These are phyloP conservation scores for Aphanomyces stellatus DNA, from an alignment of 352 stramenopile genomes.

Conservation along the genomic window DNA sequence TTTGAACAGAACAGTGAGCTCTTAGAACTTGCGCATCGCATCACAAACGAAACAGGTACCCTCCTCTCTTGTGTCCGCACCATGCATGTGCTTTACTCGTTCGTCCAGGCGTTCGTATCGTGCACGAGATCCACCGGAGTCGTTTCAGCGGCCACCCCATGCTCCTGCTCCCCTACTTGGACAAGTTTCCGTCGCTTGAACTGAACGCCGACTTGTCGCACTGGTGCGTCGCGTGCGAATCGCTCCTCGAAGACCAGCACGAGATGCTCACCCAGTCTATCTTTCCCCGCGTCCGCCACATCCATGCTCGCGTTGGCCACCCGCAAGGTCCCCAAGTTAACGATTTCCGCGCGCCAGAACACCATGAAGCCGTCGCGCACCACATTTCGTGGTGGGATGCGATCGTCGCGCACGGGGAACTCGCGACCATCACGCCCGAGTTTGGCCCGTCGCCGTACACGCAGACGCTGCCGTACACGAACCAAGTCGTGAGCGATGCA, in stretches of 20 bases:
- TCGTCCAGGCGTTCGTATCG: slow-evolving; percentile 12
- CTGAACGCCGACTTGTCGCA: slow-evolving; percentile 19
- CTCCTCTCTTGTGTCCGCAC: not conserved
- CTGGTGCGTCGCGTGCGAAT: slow-evolving; percentile 19
- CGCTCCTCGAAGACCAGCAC: slow-evolving; percentile 6
- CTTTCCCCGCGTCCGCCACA: slow-evolving; percentile 13
- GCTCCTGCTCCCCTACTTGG: slow-evolving; percentile 16
- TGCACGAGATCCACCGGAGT: slow-evolving; percentile 20
- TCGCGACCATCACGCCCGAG: slow-evolving; percentile 9
- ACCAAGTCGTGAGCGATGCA: not conserved
- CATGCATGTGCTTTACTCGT: not conserved
- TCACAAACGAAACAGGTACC: not conserved
- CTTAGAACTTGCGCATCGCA: not conserved
- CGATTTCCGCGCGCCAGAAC: slow-evolving; percentile 17
- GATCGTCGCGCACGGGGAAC: not conserved
- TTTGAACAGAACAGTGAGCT: slow-evolving; percentile 15
- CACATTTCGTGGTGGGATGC: slow-evolving; percentile 15
- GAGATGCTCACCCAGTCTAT: not conserved
- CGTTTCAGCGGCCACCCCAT: slow-evolving; percentile 18
- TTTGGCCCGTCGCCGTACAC: slow-evolving; percentile 19
- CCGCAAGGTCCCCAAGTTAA: slow-evolving; percentile 13
- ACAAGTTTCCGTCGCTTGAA: not conserved
- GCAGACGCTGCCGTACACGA: slow-evolving; percentile 12
- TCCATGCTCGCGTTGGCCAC: slow-evolving; percentile 18
- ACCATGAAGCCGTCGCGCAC: not conserved